Conservation (phyloP, 306 rosid species). For the Quercus alba region DNA sequence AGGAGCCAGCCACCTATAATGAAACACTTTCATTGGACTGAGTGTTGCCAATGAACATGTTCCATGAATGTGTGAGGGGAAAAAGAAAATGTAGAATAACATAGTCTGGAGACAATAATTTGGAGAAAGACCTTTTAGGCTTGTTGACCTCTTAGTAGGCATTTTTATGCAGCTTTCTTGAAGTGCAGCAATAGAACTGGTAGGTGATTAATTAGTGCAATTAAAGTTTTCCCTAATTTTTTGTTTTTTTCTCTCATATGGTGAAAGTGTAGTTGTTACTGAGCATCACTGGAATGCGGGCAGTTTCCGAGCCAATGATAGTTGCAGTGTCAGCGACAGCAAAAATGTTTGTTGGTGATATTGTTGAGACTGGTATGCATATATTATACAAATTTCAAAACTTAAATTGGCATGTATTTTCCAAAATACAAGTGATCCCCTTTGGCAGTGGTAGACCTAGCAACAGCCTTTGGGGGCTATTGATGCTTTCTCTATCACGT, state of each 20-base stretch:
- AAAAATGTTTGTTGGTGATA: constrained; percentile 1
- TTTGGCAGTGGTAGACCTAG: neutral
- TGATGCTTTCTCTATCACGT: neutral
- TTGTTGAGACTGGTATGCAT: neutral
- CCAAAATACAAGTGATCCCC: neutral
- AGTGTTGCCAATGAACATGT: neutral
- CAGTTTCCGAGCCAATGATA: neutral
- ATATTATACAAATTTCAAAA: neutral
- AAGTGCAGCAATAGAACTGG: neutral
- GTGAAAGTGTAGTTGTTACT: neutral
- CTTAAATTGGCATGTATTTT: neutral
- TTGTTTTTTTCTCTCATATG: neutral
- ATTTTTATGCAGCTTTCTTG: neutral
- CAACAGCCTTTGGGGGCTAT: no score
- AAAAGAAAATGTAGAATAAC: neutral
- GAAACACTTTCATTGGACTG: neutral
- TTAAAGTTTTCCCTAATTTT: neutral
- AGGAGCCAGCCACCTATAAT: neutral
- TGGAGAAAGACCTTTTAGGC: neutral
- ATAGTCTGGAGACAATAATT: neutral
- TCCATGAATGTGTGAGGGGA: neutral
- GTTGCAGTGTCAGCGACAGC: neutral
- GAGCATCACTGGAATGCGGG: neutral
- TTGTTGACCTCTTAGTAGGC: neutral
- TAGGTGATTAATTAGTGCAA: neutral